A percentile compares a stretch with the other conserved stretches of the same genome.
phyloP scores from a whole-genome alignment of 495 filamentous ascomycete species.

The Cudoniella acicularis region DNA sequence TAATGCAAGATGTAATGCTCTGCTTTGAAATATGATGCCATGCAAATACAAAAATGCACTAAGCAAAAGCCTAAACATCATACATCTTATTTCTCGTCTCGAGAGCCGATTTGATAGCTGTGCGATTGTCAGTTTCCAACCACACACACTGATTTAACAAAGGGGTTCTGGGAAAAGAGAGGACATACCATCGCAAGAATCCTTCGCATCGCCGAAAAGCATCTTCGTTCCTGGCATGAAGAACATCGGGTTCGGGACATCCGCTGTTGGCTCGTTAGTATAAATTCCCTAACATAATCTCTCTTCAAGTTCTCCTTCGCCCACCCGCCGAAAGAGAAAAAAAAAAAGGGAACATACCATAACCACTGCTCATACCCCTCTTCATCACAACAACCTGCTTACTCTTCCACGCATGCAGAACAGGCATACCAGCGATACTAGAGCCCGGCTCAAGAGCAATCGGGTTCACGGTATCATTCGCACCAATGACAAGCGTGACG shows the following conservation, averaged over 20 bases:
- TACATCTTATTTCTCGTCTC: slow-evolving; percentile 40
- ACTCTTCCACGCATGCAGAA: slow-evolving; percentile 84
- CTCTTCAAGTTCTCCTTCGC: too few relatives aligned
- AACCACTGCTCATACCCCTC: slow-evolving; percentile 74
- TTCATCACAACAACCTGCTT: slow-evolving; percentile 89
- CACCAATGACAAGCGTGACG: slow-evolving; percentile 80
- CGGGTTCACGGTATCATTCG: slow-evolving; percentile 83
- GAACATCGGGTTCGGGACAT: slow-evolving; percentile 86
- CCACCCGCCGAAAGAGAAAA: too few relatives aligned
- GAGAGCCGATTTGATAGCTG: slow-evolving; percentile 50
- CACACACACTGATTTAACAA: neutral
- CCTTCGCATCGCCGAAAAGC: slow-evolving; percentile 81
- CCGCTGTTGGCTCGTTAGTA: slow-evolving; percentile 33
- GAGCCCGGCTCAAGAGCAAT: slow-evolving; percentile 76
- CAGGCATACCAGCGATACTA: slow-evolving; percentile 80
- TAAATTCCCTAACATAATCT: too few relatives aligned
- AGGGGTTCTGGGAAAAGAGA: neutral
- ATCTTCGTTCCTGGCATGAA: slow-evolving; percentile 79
- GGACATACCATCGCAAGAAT: slow-evolving; percentile 65
- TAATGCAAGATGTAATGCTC: neutral
- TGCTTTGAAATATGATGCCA: neutral
- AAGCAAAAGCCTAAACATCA: slow-evolving; percentile 19
- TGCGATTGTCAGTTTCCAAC: slow-evolving; percentile 2
- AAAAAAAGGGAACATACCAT: too few relatives aligned
- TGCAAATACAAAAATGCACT: neutral